A percentile compares a stretch with the other conserved stretches of the same genome.
Conservation (phyloP, 768 basidiomycete genomes). For the Xerocomus brunneocitrinus region DNA sequence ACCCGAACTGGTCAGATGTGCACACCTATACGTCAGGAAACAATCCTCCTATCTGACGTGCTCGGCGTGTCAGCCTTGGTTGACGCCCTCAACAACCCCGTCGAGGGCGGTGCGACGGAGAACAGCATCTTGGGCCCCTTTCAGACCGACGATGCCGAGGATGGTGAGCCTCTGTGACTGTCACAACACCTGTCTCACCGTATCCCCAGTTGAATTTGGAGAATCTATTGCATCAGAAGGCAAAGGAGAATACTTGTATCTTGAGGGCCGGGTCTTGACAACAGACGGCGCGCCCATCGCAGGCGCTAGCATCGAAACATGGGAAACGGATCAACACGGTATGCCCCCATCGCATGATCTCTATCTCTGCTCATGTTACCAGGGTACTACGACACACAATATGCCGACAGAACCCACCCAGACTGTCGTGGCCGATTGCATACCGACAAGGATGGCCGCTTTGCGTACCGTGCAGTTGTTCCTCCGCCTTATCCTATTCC, state of each 20-base stretch:
- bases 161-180: constrained; percentile 41
- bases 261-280: constrained; percentile 61
- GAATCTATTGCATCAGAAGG: constrained; percentile 83
- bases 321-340: constrained; percentile 72
- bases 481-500: constrained; percentile 72
- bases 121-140: constrained; percentile 81
- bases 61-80: constrained; percentile 77
- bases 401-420: constrained; percentile 48
- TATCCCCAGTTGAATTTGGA: constrained; percentile 52
- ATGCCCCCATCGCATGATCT: constrained; percentile 32
- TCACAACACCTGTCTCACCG: neutral
- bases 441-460: constrained; percentile 58
- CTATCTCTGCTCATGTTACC: constrained; percentile 5
- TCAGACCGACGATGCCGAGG: constrained; percentile 70
- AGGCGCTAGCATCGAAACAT: constrained; percentile 71
- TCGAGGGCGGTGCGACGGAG: constrained; percentile 59
- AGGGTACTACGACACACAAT: constrained; percentile 46
- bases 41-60: constrained; percentile 81
- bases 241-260: constrained; percentile 80
- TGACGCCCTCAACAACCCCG: constrained; percentile 68
- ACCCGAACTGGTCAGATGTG: constrained; percentile 72
- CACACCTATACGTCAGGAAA: constrained; percentile 68
- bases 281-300: constrained; percentile 63
- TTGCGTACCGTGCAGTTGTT: constrained; percentile 68
- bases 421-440: constrained; percentile 71